Conservation (phyloP, 2,329 filamentous ascomycete species). For the Calonectria henricotiae region DNA sequence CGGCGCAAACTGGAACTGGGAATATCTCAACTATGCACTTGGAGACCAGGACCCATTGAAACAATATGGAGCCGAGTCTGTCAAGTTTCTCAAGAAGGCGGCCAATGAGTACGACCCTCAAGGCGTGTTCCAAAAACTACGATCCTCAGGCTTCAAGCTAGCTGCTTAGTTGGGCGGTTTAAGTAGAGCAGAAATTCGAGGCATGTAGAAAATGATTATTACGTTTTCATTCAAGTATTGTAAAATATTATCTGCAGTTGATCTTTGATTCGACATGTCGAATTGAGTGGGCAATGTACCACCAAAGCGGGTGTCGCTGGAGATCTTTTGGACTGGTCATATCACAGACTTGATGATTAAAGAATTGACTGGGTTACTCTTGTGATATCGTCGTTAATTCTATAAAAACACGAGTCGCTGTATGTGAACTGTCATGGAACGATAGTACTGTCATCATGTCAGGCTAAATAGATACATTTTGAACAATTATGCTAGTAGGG, state of each 20-base stretch:
- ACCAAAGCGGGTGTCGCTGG: neutral
- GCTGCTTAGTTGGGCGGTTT: conserved; percentile 11
- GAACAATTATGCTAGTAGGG: conserved; percentile 19
- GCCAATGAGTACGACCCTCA: conserved; percentile 56
- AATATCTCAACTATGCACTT: conserved; percentile 65
- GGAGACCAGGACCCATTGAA: conserved; percentile 59
- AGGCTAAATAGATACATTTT: conserved; percentile 16
- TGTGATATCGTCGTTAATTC: neutral
- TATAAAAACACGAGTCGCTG: conserved; percentile 13
- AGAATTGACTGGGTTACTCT: neutral
- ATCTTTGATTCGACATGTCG: no score
- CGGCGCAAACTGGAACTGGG: conserved; percentile 55
- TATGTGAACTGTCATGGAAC: conserved; percentile 1
- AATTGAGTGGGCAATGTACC: neutral
- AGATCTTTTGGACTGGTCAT: neutral
- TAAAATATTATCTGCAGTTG: no score
- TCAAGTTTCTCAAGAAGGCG: conserved; percentile 53
- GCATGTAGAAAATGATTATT: no score
- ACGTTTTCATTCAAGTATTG: no score
- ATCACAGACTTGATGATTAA: neutral
- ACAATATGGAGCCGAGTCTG: conserved; percentile 58
- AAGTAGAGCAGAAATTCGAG: no score
- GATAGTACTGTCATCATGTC: conserved; percentile 6
- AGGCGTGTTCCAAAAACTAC: conserved; percentile 56
- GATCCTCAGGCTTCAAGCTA: conserved; percentile 54